Evolutionary conservation across 345 rosid genomes (phyloP).

Genomic region (Lagerstroemia speciosa): DNA sequence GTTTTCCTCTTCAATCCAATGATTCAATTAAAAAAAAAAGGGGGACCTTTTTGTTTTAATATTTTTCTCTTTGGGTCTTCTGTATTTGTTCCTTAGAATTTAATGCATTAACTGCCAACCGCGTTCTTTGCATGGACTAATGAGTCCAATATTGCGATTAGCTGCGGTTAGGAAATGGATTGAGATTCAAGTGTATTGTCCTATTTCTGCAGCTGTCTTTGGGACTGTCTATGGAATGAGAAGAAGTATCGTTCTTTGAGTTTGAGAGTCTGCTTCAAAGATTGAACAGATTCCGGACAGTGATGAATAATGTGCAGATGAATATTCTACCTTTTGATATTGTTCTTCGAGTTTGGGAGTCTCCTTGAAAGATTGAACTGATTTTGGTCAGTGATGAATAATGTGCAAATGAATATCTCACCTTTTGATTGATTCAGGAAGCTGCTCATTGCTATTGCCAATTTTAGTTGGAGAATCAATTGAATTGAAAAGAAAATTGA

Average conservation of each 20-base stretch:
- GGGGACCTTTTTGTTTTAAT: background rate
- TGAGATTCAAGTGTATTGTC: background rate
- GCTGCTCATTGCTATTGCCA: background rate
- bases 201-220: background rate
- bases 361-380: background rate
- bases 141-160: background rate
- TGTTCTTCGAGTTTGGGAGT: background rate
- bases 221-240: background rate
- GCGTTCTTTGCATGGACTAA: background rate
- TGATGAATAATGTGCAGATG: background rate
- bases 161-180: background rate
- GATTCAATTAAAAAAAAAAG: background rate
- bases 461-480: background rate
- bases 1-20: background rate
- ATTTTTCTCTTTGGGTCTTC: background rate
- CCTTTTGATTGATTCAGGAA: background rate
- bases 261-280: background rate
- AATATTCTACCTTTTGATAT: background rate
- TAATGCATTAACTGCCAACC: background rate
- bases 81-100: background rate
- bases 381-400: background rate
- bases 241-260: background rate
- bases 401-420: background rate
- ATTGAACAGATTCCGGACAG: background rate
- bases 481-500: background rate